phyloP scores from a whole-genome alignment of 495 filamentous ascomycete genomes.

The Penicillium canescens region DNA sequence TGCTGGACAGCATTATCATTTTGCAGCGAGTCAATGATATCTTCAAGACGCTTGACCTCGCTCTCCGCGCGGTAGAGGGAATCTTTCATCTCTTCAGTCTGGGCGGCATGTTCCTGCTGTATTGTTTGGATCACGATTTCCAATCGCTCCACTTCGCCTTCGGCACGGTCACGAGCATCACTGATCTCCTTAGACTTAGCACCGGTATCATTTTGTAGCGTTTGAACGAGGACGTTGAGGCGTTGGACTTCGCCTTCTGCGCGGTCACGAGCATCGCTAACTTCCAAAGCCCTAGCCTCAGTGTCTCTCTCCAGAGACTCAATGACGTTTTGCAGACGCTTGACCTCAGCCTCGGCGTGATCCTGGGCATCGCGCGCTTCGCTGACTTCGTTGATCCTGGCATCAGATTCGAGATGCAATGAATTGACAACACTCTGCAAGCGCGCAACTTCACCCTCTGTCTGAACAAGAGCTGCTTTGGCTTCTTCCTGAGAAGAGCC shows the following conservation, averaged over 20 bases:
- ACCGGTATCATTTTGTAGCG: slow-evolving; percentile 2
- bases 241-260: slow-evolving; percentile 23
- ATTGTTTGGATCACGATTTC: slow-evolving; percentile 9
- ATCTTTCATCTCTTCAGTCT: slow-evolving; percentile 11
- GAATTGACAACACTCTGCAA: slow-evolving; percentile 29
- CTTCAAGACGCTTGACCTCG: slow-evolving; percentile 16
- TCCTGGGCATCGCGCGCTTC: slow-evolving; percentile 38
- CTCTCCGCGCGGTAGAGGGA: slow-evolving; percentile 11
- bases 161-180: slow-evolving; percentile 28
- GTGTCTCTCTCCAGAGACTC: slow-evolving; percentile 11
- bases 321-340: slow-evolving; percentile 16
- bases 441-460: slow-evolving; percentile 53
- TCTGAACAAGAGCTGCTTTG: slow-evolving; percentile 44
- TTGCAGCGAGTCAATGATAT: slow-evolving; percentile 4
- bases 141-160: slow-evolving; percentile 18
- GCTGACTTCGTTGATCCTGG: slow-evolving; percentile 42
- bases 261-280: slow-evolving; percentile 43
- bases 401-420: slow-evolving; percentile 29
- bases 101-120: not conserved
- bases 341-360: slow-evolving; percentile 20
- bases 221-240: slow-evolving; percentile 10
- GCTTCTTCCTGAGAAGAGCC: slow-evolving; percentile 24
- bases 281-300: slow-evolving; percentile 2
- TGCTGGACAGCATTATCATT: slow-evolving; percentile 5
- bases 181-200: not conserved